Evolutionary conservation across 305 asterid species (phyloP), one percentile per base, ranked within the genome.

Genomic region (Withania somnifera): DNA sequence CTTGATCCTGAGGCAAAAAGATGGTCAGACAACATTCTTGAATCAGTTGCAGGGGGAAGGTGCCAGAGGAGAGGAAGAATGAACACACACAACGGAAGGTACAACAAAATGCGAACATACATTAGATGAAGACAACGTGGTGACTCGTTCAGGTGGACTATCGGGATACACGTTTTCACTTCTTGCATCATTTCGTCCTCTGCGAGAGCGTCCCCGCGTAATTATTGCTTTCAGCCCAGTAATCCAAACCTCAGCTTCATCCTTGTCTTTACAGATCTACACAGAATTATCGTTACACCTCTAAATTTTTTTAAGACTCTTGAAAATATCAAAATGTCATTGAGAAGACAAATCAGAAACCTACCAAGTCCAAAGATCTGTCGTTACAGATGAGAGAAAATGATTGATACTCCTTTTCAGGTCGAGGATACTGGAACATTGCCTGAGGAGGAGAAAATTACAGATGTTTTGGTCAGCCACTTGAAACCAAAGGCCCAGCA

Each of bases 231-330:
- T 92, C 80, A 95, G 89, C 86, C 95, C 98, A 14, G 79, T 84
- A 82, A 95, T 91, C 99, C 99, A 95, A 63, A 89, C 94, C 91
- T 95, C 99, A 28, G 98, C 98, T 89, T 95, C 99, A 60, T 95
- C 99, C 88, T 95, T 95, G 84, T 95, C 99, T 88, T 95, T 95
- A 79, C 99, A 95, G 86, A 95, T 95, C 98, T 95, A 91, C 64
- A 80, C 84, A 84, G 53, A 61, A 61, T 66, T 32, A 47, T 84
- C 69, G 67, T 61, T 66, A 61, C 42, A 63, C 57, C 26, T 57
- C 60, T 9, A n/a, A 6, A 1, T 0, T 0, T 45, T 24, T 50
- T 76, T 28, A 40, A 19, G 57, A 30, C 30, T 26, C 15, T 36
- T 26, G 28, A 10, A 42, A 24, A 79, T 13, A 79, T 79, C 40